Evolutionary conservation across 306 rosid species (phyloP).

Genomic region (Prunus mongolica): DNA sequence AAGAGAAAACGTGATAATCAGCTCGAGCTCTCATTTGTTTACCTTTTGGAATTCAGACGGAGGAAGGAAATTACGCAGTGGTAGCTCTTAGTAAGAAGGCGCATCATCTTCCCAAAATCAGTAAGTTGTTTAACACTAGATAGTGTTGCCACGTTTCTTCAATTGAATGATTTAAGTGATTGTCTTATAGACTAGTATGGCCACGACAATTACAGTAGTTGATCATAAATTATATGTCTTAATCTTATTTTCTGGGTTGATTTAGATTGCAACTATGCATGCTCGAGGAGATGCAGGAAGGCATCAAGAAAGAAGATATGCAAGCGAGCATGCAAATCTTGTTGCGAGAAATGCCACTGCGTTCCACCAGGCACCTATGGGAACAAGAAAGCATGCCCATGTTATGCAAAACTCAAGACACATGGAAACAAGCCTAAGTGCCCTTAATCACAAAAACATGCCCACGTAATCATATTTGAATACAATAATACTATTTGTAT

Average conservation of each 20-base stretch:
- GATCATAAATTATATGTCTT: too few relatives aligned
- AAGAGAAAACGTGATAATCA: too few relatives aligned
- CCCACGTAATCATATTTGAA: too few relatives aligned
- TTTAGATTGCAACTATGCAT: conserved; percentile 45
- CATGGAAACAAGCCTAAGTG: conserved; percentile 55
- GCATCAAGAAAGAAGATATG: conserved; percentile 44
- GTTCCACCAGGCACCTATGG: conserved; percentile 66
- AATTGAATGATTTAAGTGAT: too few relatives aligned
- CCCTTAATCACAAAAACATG: conserved; percentile 29
- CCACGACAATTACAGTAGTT: too few relatives aligned
- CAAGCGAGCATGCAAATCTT: conserved; percentile 45
- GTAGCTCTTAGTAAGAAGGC: conserved; percentile 15
- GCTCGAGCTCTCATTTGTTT: background rate
- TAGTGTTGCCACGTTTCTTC: too few relatives aligned
- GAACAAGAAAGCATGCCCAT: conserved; percentile 46
- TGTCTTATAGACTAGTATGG: too few relatives aligned
- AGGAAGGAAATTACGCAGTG: conserved; percentile 7
- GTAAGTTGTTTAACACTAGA: conserved; percentile 26
- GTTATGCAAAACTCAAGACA: conserved; percentile 59
- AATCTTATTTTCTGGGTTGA: background rate
- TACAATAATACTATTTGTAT: too few relatives aligned
- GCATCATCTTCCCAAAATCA: conserved; percentile 28
- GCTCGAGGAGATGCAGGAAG: conserved; percentile 48
- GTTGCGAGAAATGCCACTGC: conserved; percentile 54
- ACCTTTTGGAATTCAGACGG: conserved; percentile 20